Evolutionary conservation across 345 rosid species (phyloP).

Genomic region (Eucalyptus pauciflora): DNA sequence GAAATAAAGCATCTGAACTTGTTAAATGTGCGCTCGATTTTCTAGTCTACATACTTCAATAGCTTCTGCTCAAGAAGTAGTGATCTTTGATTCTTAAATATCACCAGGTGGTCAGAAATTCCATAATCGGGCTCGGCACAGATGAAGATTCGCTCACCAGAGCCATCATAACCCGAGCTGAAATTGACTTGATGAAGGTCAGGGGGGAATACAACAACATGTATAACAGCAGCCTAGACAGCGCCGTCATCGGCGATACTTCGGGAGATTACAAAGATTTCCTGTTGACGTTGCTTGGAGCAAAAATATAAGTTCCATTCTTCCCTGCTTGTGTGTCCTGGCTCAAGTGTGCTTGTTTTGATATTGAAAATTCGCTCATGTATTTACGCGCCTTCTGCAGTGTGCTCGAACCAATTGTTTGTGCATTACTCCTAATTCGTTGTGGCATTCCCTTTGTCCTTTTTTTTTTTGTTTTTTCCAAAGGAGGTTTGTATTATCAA

Average conservation of each 20-base stretch:
- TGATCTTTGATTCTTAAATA: not conserved
- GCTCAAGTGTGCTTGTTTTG: not conserved
- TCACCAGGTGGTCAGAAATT: conserved; percentile 41
- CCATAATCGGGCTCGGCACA: conserved; percentile 67
- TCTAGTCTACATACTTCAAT: not conserved
- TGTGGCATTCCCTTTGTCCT: not conserved
- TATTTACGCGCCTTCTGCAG: not conserved
- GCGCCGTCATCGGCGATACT: conserved; percentile 54
- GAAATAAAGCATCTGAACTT: not conserved
- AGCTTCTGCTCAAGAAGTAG: not conserved
- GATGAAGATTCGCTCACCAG: conserved; percentile 81
- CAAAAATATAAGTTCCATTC: conserved; percentile 17
- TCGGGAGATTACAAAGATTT: conserved; percentile 69
- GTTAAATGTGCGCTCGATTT: not conserved
- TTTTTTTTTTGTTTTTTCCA: not conserved
- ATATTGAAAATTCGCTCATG: not conserved
- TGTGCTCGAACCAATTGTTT: not conserved
- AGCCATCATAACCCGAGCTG: conserved; percentile 70
- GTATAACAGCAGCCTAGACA: conserved; percentile 45
- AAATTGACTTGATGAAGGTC: conserved; percentile 58
- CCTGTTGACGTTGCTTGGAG: conserved; percentile 66
- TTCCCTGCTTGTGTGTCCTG: not conserved
- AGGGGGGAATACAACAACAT: conserved; percentile 48
- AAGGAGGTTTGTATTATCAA: not conserved
- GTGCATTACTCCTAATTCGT: not conserved